Base-by-base conservation (phyloP, 306 rosid species). In the Senna siamea region DNA sequence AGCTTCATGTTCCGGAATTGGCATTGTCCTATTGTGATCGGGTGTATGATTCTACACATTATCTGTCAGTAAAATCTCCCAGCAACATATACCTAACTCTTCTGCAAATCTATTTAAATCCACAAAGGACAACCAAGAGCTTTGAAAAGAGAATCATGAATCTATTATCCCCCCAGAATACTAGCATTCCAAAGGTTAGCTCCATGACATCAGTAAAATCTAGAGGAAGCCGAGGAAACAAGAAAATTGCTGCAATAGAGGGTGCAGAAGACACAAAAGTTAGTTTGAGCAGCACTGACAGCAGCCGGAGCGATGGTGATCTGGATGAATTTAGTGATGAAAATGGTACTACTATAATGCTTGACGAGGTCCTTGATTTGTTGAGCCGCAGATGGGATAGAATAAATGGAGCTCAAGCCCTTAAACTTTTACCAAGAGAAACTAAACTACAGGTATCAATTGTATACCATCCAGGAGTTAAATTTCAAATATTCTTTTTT, bases 331-430 rank as follows among this genome's bases (percentile, higher is more conserved):
- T 71, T 69, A 80, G 47, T 40, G 97, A 89, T 81, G 95, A 86
- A 75, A 86, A 87, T 75, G 87, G 75, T 43, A 81, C 89, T 26
- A 65, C 86, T 35, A 88, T 92, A 76, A 92, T 95, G 99, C 90
- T 92, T 72, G 96, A 88, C 58, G 92, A 92, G 84, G 88, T 88
- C 79, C 93, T 95, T 79, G 92, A 95, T 82, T 65, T 95, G 85
- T 90, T 95, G 87, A 87, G 99, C 81, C 81, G 79, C 77, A 86
- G 90, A 73, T 95, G 98, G 98, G 97, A 88, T 78, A 86, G 97
- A 83, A 83, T 90, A 80, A 92, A 92, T 80, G 98, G 99, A 82
- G 96, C 99, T 60, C 98, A 92, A 81, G 99, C 98, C 62, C 96
- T 92, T 78, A 92, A 85, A 87, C 97, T 92, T 70, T 41, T 92